Base-by-base conservation (phyloP, 805 yeast species). In the Starmerella powellii region DNA sequence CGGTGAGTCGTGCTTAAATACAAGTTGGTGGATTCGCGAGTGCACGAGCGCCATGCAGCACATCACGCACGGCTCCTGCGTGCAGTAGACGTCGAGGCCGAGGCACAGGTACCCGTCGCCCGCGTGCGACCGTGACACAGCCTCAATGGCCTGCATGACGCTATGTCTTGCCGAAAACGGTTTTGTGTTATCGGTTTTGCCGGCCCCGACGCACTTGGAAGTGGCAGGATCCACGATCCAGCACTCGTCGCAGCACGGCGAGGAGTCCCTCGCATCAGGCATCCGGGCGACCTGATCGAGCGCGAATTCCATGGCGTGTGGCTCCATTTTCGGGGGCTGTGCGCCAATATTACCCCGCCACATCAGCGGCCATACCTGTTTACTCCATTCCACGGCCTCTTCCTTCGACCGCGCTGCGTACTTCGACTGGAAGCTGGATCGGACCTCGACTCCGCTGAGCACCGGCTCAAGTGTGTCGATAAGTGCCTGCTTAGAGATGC, bases 21-120 rank as follows among this genome's bases (percentile, higher is more conserved):
- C 63, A 27, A 88, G 63, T 40, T 85, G 66, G 13, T 75, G 70
- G 0, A 91, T 71, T 37, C 98, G 67, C 1, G 97, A 88, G 58
- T 91, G 98, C 10, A 87, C 78, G 31, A 91, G 65, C 0, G 97
- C 97, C 98, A 91, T 91, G 6, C 83, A 64, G 56, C 98, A 91
- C 96, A 88, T 91, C 0, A 84, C 73, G 55, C 98, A 91, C 0
- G 98, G 98, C 59, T 91, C 98, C 57, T 86, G 94, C 0, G 95
- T 80, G 1, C 93, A 81, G 56, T 81, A 85, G 0, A 91, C 85
- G 47, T 82, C 77, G 50, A 76, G 70, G 41, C 78, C 73, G 28
- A 79, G 71, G 56, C 97, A 87, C 2, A 91, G 67, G 56, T 91
- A 91, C 24, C 54, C 56, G 12, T 34, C 43, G 13, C 23, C 34